phyloP scores from a whole-genome alignment of 805 yeast genomes.

The Sugiyamaella americana region DNA sequence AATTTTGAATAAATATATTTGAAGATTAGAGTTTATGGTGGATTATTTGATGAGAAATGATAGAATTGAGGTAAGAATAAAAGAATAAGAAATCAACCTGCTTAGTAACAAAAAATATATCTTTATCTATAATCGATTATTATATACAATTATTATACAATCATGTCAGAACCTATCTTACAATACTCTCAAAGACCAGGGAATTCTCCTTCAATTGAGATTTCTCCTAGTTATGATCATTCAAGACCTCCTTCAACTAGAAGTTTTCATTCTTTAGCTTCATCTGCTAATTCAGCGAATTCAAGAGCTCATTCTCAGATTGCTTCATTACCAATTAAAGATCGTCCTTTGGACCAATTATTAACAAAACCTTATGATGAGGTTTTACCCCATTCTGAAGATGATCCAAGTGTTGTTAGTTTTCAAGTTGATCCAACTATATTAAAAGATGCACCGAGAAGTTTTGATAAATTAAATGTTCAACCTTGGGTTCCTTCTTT shows the following conservation, averaged over 20 bases:
- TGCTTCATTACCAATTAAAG: constrained; percentile 1
- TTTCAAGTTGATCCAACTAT: not conserved
- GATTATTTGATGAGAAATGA: no score
- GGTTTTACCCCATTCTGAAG: not conserved
- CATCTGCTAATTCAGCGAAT: constrained; percentile 5
- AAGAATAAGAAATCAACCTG: no score
- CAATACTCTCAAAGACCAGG: no score
- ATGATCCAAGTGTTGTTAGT: not conserved
- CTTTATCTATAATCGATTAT: no score
- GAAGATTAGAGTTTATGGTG: no score
- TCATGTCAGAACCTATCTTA: no score
- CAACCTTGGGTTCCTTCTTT: constrained; percentile 8
- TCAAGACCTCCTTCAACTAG: not conserved
- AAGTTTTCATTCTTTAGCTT: not conserved
- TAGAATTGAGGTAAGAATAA: no score
- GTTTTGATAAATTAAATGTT: constrained; percentile 1
- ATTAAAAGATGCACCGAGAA: not conserved
- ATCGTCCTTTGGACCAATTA: constrained; percentile 5
- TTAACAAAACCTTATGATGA: constrained; percentile 6
- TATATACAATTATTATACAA: no score
- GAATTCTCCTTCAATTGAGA: not conserved
- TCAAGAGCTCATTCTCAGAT: not conserved
- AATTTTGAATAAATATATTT: no score
- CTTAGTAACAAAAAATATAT: no score
- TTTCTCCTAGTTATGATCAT: no score